Evolutionary conservation across 257 asterid species (phyloP), one percentile per base, ranked within the genome.

Genomic region (Salvia hispanica): DNA sequence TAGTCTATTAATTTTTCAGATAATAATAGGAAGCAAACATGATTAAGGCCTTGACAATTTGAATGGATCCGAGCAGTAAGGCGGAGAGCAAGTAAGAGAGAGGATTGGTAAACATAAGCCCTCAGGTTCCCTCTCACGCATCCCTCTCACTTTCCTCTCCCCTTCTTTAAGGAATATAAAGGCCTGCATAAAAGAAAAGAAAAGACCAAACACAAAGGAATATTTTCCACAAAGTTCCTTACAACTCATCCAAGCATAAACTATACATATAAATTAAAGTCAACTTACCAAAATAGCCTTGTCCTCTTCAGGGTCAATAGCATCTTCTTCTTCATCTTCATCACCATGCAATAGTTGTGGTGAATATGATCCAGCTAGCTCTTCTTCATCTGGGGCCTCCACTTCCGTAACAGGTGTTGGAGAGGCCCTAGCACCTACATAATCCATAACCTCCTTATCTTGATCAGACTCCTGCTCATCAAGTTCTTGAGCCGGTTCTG

Each of bases 251-350:
- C 33, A 58, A 73, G 34, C 28, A 51, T 21, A 50, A 74, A 18
- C 60, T 21, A 54, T 53, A 62, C 9, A 36, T 33, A 48, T 10
- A 47, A 36, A 50, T 47, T 40, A 34, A 13, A 69, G 47, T 43
- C 16, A 71, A 5, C 1, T 76, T 89, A 89, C 95, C 91, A 92
- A 67, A 60, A 86, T 80, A 61, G 90, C 94, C 72, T 76, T 85
- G 84, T 92, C 98, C 75, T 81, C 97, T 67, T 88, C 97, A 76
- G 97, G 97, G 80, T 92, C 95, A 79, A 90, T 70, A 57, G 92
- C 96, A 21, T 62, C 67, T 44, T 44, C 61, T 63, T 90, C 95
- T 80, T 88, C 99, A 79, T 84, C 82, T 47, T 88, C 97, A 73
- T 90, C 96, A 37, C 73, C 96, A 34, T 85, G 87, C 80, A 86